phyloP scores from a whole-genome alignment of 257 asterid species.

The Nicotiana knightiana region DNA sequence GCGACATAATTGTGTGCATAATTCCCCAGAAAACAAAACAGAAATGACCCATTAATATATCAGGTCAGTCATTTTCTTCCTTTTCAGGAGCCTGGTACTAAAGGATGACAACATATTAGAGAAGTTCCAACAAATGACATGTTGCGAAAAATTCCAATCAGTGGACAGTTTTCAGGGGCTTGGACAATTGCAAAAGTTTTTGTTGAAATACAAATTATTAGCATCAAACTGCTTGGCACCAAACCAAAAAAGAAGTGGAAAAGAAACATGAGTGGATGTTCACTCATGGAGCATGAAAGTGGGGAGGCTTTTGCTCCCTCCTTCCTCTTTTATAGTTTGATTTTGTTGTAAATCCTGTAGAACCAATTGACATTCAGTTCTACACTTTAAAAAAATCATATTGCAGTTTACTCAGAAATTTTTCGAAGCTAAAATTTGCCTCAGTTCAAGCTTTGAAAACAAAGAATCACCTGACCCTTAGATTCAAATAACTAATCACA shows the following conservation, averaged over 20 bases:
- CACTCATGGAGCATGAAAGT: not conserved
- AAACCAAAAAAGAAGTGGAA: not conserved
- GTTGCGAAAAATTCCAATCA: not conserved
- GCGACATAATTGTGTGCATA: not conserved
- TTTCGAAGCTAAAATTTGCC: not conserved
- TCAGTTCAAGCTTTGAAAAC: not conserved
- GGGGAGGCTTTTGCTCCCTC: not conserved
- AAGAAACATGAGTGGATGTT: not conserved
- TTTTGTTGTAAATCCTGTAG: not conserved
- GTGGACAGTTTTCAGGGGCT: not conserved
- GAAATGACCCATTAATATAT: not conserved
- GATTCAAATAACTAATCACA: constrained; percentile 4
- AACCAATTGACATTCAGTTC: not conserved
- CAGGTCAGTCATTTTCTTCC: not conserved
- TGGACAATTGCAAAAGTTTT: not conserved
- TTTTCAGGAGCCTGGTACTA: not conserved
- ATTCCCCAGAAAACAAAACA: not conserved
- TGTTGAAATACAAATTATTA: not conserved
- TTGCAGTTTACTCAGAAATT: not conserved
- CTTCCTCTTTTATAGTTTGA: constrained; percentile 1
- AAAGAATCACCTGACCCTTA: not conserved
- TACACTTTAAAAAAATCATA: not conserved
- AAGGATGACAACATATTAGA: not conserved
- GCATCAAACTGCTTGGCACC: not conserved
- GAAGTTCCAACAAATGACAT: not conserved